Evolutionary conservation across 108 stramenopile genomes (phyloP).

Genomic region (Nannochloropsis salina): DNA sequence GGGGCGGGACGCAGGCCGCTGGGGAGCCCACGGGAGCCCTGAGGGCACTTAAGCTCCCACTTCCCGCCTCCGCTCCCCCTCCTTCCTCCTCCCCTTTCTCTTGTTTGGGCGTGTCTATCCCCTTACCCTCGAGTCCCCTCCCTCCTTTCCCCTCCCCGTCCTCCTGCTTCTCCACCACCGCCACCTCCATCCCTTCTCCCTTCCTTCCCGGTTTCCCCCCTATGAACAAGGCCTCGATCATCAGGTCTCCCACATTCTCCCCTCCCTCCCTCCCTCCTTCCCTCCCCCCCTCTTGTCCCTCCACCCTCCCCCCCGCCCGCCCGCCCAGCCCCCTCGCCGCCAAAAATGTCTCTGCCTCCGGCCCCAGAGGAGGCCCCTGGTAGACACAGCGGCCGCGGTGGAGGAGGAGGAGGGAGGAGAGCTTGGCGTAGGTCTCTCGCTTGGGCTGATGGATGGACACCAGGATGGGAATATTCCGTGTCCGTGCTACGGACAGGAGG

Average conservation of each 20-base stretch:
- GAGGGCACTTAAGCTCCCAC: too few relatives aligned
- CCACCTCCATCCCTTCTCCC: too few relatives aligned
- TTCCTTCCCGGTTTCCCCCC: too few relatives aligned
- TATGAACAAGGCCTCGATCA: too few relatives aligned
- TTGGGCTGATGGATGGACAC: not conserved
- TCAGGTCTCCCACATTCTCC: not conserved
- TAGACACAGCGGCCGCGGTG: not conserved
- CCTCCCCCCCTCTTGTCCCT: not conserved
- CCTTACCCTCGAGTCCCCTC: too few relatives aligned
- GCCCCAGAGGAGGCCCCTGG: not conserved
- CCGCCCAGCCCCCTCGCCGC: not conserved
- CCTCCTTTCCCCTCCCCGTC: not conserved
- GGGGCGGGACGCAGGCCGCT: not conserved
- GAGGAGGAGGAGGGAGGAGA: not conserved
- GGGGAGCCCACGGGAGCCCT: not conserved
- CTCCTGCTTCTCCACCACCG: not conserved
- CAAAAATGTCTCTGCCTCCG: not conserved
- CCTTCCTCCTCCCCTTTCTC: not conserved
- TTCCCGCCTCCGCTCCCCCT: too few relatives aligned
- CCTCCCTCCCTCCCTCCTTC: not conserved
- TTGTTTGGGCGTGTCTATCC: too few relatives aligned
- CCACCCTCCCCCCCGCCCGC: not conserved
- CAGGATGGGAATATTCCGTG: not conserved
- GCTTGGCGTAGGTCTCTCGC: not conserved
- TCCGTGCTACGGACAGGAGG: not conserved